phyloP scores from a whole-genome alignment of 1,284 basidiomycete species.

The Irpex rosettiformis region DNA sequence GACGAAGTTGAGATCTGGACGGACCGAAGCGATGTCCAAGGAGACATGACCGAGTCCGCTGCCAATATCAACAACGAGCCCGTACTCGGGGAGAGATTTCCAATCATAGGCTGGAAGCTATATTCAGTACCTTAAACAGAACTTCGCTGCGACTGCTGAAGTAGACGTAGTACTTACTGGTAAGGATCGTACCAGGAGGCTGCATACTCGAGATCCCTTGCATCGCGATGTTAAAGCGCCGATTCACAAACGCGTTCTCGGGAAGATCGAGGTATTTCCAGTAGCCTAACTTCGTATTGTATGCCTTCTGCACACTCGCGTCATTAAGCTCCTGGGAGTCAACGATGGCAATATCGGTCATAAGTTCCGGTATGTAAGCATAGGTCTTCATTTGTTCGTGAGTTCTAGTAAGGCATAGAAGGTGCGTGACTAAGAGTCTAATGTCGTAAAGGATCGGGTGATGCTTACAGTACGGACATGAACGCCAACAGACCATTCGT shows the following conservation, averaged over 20 bases:
- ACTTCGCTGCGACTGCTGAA: no score
- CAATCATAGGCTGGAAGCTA: slow-evolving; percentile 14
- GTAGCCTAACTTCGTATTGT: background rate
- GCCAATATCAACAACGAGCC: slow-evolving; percentile 17
- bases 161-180: slow-evolving; percentile 27
- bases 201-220: slow-evolving; percentile 2
- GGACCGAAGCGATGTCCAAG: slow-evolving; percentile 8
- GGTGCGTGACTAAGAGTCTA: background rate
- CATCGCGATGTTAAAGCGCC: slow-evolving; percentile 4
- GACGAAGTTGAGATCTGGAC: slow-evolving; percentile 13
- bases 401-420: background rate
- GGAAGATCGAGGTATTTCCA: slow-evolving; percentile 6
- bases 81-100: slow-evolving; percentile 10
- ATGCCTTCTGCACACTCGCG: slow-evolving; percentile 2
- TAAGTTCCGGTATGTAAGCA: slow-evolving; percentile 2
- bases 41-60: slow-evolving; percentile 14
- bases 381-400: slow-evolving; percentile 5
- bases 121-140: no score
- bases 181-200: slow-evolving; percentile 25
- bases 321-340: slow-evolving; percentile 15
- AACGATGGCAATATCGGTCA: slow-evolving; percentile 13
- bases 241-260: slow-evolving; percentile 1
- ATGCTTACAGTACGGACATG: slow-evolving; percentile 4
- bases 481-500: slow-evolving; percentile 23
- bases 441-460: background rate